Evolutionary conservation across 2,329 filamentous ascomycete genomes (phyloP).

Genomic region (Neurospora sp.): DNA sequence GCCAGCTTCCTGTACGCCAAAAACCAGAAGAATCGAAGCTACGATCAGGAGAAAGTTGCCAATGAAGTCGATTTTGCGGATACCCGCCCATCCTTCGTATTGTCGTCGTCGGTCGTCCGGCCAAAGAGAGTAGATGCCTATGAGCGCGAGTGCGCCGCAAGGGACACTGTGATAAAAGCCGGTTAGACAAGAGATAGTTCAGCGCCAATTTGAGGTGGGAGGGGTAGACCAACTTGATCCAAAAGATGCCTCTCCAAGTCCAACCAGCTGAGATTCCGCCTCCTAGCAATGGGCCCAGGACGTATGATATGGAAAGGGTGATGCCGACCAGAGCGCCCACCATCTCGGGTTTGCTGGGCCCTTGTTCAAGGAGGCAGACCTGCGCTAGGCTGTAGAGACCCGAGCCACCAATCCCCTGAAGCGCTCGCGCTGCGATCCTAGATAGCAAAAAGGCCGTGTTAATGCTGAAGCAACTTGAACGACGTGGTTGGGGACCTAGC

Average conservation of each 20-base stretch:
- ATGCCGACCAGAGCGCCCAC: conserved; percentile 46
- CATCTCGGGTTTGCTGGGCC: conserved; percentile 41
- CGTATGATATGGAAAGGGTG: conserved; percentile 47
- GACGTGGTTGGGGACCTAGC: conserved; percentile 11
- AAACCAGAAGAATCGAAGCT: conserved; percentile 44
- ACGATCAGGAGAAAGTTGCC: conserved; percentile 40
- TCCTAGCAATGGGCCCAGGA: conserved; percentile 49
- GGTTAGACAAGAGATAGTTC: background rate
- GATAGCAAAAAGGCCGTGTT: conserved; percentile 7
- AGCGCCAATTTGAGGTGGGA: background rate
- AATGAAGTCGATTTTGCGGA: conserved; percentile 41
- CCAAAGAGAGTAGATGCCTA: conserved; percentile 31
- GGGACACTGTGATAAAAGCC: conserved; percentile 31
- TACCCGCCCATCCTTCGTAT: conserved; percentile 29
- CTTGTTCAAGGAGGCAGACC: conserved; percentile 46
- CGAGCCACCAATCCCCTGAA: conserved; percentile 52
- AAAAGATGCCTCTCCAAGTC: conserved; percentile 51
- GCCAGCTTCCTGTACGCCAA: conserved; percentile 47
- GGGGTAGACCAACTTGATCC: conserved; percentile 43
- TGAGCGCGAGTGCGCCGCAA: conserved; percentile 36
- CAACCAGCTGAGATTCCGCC: conserved; percentile 43
- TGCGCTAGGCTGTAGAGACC: conserved; percentile 52
- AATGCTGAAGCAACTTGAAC: background rate
- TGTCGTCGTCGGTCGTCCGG: conserved; percentile 17
- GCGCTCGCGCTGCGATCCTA: conserved; percentile 48